These are phyloP conservation scores for Boletus barrowsii DNA, from an alignment of 768 basidiomycete species.

Conservation along the genomic window DNA sequence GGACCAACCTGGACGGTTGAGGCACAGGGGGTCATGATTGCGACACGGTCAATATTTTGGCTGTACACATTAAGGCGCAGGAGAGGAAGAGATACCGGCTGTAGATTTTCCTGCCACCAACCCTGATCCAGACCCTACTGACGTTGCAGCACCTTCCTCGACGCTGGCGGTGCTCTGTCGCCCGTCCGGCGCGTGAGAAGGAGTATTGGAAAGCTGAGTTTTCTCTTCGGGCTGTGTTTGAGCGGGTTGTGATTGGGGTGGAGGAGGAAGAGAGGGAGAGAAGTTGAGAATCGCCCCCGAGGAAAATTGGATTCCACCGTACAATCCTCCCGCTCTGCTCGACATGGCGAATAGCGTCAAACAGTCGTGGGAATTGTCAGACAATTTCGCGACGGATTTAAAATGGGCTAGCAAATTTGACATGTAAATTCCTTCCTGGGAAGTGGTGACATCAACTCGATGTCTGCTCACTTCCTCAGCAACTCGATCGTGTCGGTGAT, in stretches of 20 bases:
- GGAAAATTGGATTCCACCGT: constrained; percentile 85
- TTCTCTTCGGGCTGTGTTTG: constrained; percentile 20
- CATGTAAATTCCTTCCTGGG: no score
- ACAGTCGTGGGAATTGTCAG: constrained; percentile 16
- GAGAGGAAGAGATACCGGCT: constrained; percentile 54
- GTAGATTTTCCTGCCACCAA: constrained; percentile 44
- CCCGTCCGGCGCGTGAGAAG: constrained; percentile 23
- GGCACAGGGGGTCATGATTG: constrained; percentile 26
- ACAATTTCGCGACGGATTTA: no score
- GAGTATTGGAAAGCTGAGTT: constrained; percentile 14
- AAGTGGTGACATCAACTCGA: neutral
- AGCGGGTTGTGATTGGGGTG: constrained; percentile 17
- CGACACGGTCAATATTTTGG: constrained; percentile 37
- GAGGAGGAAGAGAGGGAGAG: constrained; percentile 33
- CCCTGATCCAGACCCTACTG: constrained; percentile 23
- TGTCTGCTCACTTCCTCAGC: no score
- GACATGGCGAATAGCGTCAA: constrained; percentile 50
- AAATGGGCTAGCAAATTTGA: no score
- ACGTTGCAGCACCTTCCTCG: constrained; percentile 25
- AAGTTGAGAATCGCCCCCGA: constrained; percentile 55
- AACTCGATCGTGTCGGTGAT: no score
- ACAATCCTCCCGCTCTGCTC: constrained; percentile 78
- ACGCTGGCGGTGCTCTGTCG: constrained; percentile 23
- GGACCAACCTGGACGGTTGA: constrained; percentile 67
- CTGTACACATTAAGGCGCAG: constrained; percentile 36